Percentiles rank a stretch among this genome's conserved stretches.
These are phyloP conservation scores for Hortiboletus flavorubellus DNA, from an alignment of 768 basidiomycete genomes.

Conservation along the genomic window DNA sequence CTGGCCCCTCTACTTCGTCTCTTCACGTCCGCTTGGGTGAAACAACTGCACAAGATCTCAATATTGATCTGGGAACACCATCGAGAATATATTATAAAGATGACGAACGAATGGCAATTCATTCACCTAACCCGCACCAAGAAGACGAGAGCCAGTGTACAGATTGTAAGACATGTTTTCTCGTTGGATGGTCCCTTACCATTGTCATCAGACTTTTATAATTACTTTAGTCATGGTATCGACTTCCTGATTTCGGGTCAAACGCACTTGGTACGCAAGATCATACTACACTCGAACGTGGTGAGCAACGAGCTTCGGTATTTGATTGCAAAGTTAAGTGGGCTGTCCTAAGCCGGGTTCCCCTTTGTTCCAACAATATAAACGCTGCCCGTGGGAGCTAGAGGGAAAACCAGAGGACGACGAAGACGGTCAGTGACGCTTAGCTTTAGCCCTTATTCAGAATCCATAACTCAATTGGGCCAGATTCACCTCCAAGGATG, in stretches of 20 bases:
- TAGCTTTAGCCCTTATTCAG: not conserved
- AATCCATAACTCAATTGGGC: not conserved
- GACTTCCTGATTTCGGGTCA: conserved; percentile 79
- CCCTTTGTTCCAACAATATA: conserved; percentile 85
- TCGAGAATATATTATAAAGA: conserved; percentile 80
- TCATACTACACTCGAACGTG: conserved; percentile 83
- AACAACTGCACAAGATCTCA: conserved; percentile 82
- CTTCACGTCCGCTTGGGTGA: conserved; percentile 64
- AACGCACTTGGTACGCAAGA: conserved; percentile 75
- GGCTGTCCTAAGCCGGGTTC: conserved; percentile 65
- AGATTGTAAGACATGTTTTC: conserved; percentile 41
- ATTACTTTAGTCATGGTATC: conserved; percentile 89
- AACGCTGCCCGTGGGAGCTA: conserved; percentile 89
- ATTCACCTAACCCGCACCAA: conserved; percentile 45
- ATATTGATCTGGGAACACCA: conserved; percentile 75
- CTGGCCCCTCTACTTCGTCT: conserved; percentile 35
- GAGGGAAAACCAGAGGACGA: conserved; percentile 78
- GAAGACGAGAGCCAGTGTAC: conserved; percentile 48
- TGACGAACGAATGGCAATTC: conserved; percentile 85
- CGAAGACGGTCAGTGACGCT: conserved; percentile 58
- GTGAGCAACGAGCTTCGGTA: conserved; percentile 41
- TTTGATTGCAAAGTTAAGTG: conserved; percentile 1
- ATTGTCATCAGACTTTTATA: conserved; percentile 70
- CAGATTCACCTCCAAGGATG: conserved; percentile 74
- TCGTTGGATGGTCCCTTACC: not conserved